Conservation (phyloP, 805 yeast genomes). For the Alloascoidea hylecoeti region DNA sequence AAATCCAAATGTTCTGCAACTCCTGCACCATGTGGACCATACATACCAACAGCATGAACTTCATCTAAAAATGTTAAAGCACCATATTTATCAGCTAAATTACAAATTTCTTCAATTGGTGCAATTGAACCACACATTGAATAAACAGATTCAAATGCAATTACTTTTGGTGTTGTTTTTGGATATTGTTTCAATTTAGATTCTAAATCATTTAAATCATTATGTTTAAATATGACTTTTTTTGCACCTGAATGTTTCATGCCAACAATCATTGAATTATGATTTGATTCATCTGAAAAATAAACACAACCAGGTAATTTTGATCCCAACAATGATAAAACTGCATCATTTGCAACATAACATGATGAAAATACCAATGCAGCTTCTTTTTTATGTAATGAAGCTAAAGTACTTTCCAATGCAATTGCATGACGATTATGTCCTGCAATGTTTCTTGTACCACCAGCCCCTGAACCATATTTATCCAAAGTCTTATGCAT, state of each 20-base stretch:
- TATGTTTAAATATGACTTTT: slow-evolving; percentile 87
- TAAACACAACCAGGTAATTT: slow-evolving; percentile 81
- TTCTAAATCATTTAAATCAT: slow-evolving; percentile 77
- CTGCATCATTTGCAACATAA: slow-evolving; percentile 94
- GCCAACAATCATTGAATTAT: slow-evolving; percentile 97
- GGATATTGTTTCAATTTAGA: slow-evolving; percentile 67
- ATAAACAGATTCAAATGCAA: slow-evolving; percentile 94
- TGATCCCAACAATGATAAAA: slow-evolving; percentile 80
- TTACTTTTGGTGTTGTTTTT: slow-evolving; percentile 76
- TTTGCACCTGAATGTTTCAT: slow-evolving; percentile 79
- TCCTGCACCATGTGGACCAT: slow-evolving; percentile 99
- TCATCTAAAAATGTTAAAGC: slow-evolving; percentile 95
- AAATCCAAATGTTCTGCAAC: slow-evolving; percentile 95
- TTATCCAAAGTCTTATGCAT: slow-evolving; percentile 72
- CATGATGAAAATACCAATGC: slow-evolving; percentile 93
- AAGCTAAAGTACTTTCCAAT: slow-evolving; percentile 78
- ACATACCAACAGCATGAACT: slow-evolving; percentile 98
- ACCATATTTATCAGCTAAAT: slow-evolving; percentile 93
- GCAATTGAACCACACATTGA: slow-evolving; percentile 98
- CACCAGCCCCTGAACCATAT: slow-evolving; percentile 99
- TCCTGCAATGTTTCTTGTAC: slow-evolving; percentile 97
- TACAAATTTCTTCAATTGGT: slow-evolving; percentile 86
- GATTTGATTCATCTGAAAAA: slow-evolving; percentile 87
- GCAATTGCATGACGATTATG: slow-evolving; percentile 84
- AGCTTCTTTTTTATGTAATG: slow-evolving; percentile 87